Base-by-base conservation (phyloP, 2,329 filamentous ascomycete species). In the Xylariaceae sp. region DNA sequence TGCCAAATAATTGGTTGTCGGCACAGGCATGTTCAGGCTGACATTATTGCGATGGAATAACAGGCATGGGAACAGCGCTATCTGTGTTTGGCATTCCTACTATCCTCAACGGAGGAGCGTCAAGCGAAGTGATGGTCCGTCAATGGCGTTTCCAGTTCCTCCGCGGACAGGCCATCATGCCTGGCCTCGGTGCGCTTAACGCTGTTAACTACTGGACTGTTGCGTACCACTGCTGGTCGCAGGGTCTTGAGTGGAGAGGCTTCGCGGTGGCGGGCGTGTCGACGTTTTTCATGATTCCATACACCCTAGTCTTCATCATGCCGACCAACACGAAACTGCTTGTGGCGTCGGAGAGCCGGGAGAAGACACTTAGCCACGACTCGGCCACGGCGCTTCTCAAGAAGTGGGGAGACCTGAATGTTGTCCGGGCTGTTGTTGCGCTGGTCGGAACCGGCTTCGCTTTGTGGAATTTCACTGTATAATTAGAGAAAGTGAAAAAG, bases 361-460 rank as follows among this genome's bases (percentile, higher is more conserved):
- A 56, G 51, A 58, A 61, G 55, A 48, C 36, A 49, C 39, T 67
- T 59, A 65, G 62, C 45, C 56, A 64, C 13, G 62, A 59, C 37
- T 59, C 59, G 36, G 61, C 60, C 33, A 59, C 53, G 48, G 45
- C 53, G 37, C 62, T 70, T 44, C 50, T 68, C 27, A 52, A 50
- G 46, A 63, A 60, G 55, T 70, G 67, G 68, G 57, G 57, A 26
- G 53, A 59, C 10, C 46, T 68, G 41, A 69, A 70, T 45, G 40
- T 61, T 39, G 55, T 57, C 23, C 55, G 68, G 43, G 58, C 60
- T 11, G 30, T 62, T 16, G 54, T 67, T 35, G 64, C 64, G 49
- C 49, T 69, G 39, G 44, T 64, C 18, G 70, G 69, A 20, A 65
- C 67, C n/a, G 58, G 57, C 35, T 50, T 69, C 44, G 67, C 64